phyloP scores from a whole-genome alignment of 352 stramenopile genomes.

The Ophiocytium majus region DNA sequence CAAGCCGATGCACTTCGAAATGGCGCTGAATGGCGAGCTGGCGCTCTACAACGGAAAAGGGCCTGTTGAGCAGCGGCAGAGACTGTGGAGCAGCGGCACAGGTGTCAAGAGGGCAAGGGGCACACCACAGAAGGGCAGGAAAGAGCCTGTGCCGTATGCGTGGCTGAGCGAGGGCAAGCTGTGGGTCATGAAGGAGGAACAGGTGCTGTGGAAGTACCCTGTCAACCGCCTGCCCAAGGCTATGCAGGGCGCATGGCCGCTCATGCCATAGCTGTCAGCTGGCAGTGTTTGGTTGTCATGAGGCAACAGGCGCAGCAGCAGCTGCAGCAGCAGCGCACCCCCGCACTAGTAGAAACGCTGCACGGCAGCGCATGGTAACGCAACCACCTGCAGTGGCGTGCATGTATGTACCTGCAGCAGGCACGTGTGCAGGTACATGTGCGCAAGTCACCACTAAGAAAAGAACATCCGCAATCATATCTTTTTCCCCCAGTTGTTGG shows the following conservation, averaged over 20 bases:
- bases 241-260: neutral
- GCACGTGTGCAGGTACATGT: no score
- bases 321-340: neutral
- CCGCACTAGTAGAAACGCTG: no score
- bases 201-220: conserved; percentile 16
- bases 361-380: no score
- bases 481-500: no score
- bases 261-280: neutral
- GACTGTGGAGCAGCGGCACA: conserved; percentile 3
- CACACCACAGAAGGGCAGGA: neutral
- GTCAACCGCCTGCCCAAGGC: neutral
- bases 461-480: no score
- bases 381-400: no score
- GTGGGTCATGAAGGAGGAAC: neutral
- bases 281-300: neutral
- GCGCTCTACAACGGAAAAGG: neutral
- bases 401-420: no score
- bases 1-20: conserved; percentile 20
- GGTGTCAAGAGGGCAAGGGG: neutral
- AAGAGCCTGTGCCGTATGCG: neutral
- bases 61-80: neutral
- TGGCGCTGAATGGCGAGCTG: conserved; percentile 3
- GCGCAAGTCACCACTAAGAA: no score
- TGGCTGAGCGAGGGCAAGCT: neutral
- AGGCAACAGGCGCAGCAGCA: neutral